Evolutionary conservation across 495 filamentous ascomycete genomes (phyloP).

Genomic region (Neurospora sp.): DNA sequence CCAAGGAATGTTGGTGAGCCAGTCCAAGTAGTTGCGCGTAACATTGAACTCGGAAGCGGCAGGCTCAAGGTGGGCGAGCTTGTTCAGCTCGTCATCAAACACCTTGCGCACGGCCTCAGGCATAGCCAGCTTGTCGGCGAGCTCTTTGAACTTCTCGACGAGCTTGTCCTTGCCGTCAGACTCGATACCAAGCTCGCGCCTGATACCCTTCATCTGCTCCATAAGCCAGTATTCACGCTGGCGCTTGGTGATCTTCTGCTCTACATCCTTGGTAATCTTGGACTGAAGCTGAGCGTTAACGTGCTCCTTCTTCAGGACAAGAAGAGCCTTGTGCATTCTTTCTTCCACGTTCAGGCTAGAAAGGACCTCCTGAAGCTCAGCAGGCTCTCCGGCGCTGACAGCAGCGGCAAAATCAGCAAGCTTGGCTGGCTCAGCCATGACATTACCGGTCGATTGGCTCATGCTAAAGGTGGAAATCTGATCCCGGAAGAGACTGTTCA

Average conservation of each 20-base stretch:
- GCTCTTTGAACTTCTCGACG: slow-evolving; percentile 93
- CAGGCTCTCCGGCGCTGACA: slow-evolving; percentile 78
- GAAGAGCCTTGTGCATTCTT: slow-evolving; percentile 76
- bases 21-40: slow-evolving; percentile 97
- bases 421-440: slow-evolving; percentile 88
- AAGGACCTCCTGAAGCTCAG: slow-evolving; percentile 91
- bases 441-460: slow-evolving; percentile 86
- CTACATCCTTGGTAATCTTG: slow-evolving; percentile 97
- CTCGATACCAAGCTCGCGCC: slow-evolving; percentile 88
- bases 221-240: slow-evolving; percentile 98
- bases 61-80: slow-evolving; percentile 86
- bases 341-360: slow-evolving; percentile 81
- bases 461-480: slow-evolving; percentile 96
- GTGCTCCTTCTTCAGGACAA: slow-evolving; percentile 92
- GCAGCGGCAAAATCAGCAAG: slow-evolving; percentile 96
- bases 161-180: slow-evolving; percentile 97
- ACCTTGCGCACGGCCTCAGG: slow-evolving; percentile 93
- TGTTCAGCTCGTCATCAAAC: slow-evolving; percentile 97
- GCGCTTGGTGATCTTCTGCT: slow-evolving; percentile 93
- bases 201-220: slow-evolving; percentile 99
- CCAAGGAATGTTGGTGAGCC: slow-evolving; percentile 98
- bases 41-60: slow-evolving; percentile 98
- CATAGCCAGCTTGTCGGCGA: slow-evolving; percentile 90
- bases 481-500: slow-evolving; percentile 94
- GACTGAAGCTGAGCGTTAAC: slow-evolving; percentile 96